A percentile compares a stretch with the other conserved stretches of the same genome.
These are phyloP conservation scores for Venturia oleaginea DNA, from an alignment of 2,329 filamentous ascomycete species.

Conservation along the genomic window DNA sequence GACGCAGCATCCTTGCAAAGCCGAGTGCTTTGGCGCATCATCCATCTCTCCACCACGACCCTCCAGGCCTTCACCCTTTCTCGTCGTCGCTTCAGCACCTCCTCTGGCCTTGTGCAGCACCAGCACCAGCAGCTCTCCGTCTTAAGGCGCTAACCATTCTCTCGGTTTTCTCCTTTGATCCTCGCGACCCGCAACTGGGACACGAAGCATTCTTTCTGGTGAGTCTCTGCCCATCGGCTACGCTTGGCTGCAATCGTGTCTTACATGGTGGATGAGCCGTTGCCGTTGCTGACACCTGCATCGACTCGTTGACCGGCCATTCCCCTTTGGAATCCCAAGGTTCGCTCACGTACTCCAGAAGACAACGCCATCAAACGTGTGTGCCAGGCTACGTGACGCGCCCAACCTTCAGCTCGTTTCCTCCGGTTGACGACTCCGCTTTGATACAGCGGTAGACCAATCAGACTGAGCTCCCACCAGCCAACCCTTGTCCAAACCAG, in stretches of 20 bases:
- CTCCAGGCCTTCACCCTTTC: not conserved
- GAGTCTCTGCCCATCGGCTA: not conserved
- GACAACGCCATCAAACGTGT: not conserved
- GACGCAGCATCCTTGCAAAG: not conserved
- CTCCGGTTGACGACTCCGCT: slow-evolving; percentile 2
- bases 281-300: not conserved
- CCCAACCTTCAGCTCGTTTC: not conserved
- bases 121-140: too few relatives aligned
- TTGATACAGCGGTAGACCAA: slow-evolving; percentile 6
- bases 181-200: not conserved
- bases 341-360: too few relatives aligned
- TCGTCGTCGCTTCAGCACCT: not conserved
- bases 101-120: slow-evolving; percentile 1
- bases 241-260: not conserved
- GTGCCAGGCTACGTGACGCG: not conserved
- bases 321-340: too few relatives aligned
- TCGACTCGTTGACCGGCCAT: not conserved
- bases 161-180: not conserved
- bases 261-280: too few relatives aligned
- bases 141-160: not conserved
- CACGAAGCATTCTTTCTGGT: slow-evolving; percentile 2
- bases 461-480: slow-evolving; percentile 1
- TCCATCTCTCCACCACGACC: not conserved
- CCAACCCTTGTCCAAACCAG: not conserved
- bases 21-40: not conserved